Evolutionary conservation across 805 yeast genomes (phyloP), one percentile per base, ranked within the genome.

Genomic region (Candida patagonica): DNA sequence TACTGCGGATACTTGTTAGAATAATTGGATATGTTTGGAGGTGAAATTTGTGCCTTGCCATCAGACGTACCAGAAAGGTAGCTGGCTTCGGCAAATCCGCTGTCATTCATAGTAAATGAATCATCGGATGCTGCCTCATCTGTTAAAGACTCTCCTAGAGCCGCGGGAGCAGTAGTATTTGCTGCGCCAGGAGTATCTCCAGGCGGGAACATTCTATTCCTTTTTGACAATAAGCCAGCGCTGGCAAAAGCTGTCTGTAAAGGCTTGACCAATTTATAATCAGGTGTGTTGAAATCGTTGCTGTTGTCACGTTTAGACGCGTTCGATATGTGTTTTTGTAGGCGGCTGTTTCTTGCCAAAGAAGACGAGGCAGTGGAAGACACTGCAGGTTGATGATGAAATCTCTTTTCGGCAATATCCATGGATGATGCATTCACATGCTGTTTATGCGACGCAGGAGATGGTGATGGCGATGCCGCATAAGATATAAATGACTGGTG

Each of bases 231-330:
- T 26, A 85, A 62, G 0, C 95, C 95, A 0, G 83, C 64, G 2
- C 88, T 73, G 56, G 75, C 70, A 59, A 85, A 85, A 12, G 92
- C 95, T 0, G 88, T 79, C 56, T 84, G 94, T 29, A 85, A 67
- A 2, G 95, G 95, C 54, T 80, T 82, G 17, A 82, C 92, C 35
- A 76, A 73, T 47, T 76, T 73, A 59, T 79, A 83, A 29, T 70
- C 74, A 1, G 81, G 78, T 0, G 79, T 71, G 25, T 59, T 51
- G 42, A 63, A 64, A n/a, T 56, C 56, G 8, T 30, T 23, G 16
- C 13, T n/a, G n/a, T n/a, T n/a, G n/a, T n/a, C n/a, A n/a, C n/a
- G n/a, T n/a, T n/a, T 13, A 5, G 21, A 9, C 26, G 26, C 9
- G 9, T 31, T 10, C n/a, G 44, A 6, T 12, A 37, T 23, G 23